phyloP scores from a whole-genome alignment of 192 early-diverging fungal species.

The Rhizophagus sp. region DNA sequence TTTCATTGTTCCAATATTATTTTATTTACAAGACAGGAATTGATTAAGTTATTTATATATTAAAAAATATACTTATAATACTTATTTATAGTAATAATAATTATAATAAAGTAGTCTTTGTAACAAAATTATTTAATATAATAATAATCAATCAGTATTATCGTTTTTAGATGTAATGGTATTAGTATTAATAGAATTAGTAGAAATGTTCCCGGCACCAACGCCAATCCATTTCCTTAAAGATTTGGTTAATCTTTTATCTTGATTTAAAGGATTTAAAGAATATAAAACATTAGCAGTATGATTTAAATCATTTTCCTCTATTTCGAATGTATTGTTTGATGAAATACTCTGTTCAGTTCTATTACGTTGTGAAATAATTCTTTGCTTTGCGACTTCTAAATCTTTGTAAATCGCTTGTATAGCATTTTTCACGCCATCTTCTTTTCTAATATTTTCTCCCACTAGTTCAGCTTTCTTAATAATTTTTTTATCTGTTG shows the following conservation, averaged over 20 bases:
- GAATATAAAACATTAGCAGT: background rate
- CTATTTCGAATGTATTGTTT: background rate
- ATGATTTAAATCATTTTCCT: background rate
- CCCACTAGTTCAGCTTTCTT: conserved; percentile 49
- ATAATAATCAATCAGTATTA: no score
- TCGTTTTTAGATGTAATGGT: no score
- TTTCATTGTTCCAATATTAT: no score
- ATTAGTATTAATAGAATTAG: no score
- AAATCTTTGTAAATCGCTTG: conserved; percentile 66
- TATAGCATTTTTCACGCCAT: conserved; percentile 60
- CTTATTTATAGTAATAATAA: no score
- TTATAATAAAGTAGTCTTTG: no score
- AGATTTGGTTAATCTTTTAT: background rate
- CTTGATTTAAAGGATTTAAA: background rate
- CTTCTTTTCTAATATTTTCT: conserved; percentile 57
- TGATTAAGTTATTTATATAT: no score
- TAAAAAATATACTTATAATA: no score
- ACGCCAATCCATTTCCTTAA: background rate
- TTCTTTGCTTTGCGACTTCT: conserved; percentile 46
- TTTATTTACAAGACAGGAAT: no score
- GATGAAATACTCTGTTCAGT: background rate
- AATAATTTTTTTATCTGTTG: conserved; percentile 59
- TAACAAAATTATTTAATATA: no score
- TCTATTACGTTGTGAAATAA: conserved; percentile 30
- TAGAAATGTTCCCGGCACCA: no score